Percentiles rank a stretch among this genome's conserved stretches.
Evolutionary conservation across 257 asterid species (phyloP).

Genomic region (Salvia hispanica): DNA sequence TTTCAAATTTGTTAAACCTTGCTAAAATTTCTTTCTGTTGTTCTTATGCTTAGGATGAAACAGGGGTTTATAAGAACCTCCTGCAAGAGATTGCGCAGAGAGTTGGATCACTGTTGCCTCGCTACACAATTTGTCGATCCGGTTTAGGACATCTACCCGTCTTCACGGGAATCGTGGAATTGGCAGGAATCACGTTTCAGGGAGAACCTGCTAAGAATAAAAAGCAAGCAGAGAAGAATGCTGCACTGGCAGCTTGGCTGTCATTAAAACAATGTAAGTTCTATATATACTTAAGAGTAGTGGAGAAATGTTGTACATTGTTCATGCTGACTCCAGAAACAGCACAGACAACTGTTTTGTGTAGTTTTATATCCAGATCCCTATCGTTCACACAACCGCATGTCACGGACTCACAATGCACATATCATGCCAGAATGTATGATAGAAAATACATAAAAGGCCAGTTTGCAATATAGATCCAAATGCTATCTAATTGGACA

Average conservation of each 20-base stretch:
- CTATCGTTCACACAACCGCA: no score
- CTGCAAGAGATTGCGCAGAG: constrained; percentile 82
- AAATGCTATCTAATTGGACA: no score
- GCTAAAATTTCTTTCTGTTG: constrained; percentile 9
- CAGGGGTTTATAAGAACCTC: constrained; percentile 83
- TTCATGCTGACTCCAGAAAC: background rate
- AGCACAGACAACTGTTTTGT: no score
- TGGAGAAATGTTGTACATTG: background rate
- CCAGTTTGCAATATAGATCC: no score
- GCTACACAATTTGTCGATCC: constrained; percentile 64
- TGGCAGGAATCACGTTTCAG: constrained; percentile 70
- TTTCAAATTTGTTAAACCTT: background rate
- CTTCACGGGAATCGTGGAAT: constrained; percentile 74
- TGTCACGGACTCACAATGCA: background rate
- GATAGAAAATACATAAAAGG: no score
- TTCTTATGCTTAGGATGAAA: constrained; percentile 59
- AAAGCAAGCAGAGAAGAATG: constrained; percentile 88
- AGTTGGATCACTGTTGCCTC: constrained; percentile 82
- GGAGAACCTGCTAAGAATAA: constrained; percentile 92
- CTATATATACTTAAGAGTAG: background rate
- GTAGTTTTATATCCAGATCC: no score
- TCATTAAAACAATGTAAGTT: constrained; percentile 71
- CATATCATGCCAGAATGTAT: background rate
- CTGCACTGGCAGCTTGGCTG: constrained; percentile 85
- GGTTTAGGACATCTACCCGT: constrained; percentile 76